phyloP scores from a whole-genome alignment of 2,329 filamentous ascomycete species.

The Blumeriella jaapii region DNA sequence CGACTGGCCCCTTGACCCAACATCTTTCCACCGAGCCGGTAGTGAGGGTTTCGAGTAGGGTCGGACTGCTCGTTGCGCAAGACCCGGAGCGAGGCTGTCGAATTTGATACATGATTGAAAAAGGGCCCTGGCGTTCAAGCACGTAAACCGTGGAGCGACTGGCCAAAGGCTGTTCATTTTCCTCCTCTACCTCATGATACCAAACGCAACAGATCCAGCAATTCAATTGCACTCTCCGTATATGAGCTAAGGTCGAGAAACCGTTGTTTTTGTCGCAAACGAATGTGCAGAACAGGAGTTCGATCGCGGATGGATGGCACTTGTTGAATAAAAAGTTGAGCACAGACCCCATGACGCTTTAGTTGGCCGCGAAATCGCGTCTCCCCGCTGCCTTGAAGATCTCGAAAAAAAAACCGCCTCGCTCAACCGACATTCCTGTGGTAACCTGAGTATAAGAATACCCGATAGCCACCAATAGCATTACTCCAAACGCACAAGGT shows the following conservation, averaged over 20 bases:
- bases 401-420: too few species aligned
- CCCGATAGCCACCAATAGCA: not conserved
- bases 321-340: not conserved
- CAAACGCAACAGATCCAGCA: not conserved
- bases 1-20: not conserved
- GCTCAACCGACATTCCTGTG: too few species aligned
- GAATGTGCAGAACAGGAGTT: too few species aligned
- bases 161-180: slow-evolving; percentile 22
- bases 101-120: slow-evolving; percentile 18
- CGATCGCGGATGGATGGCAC: too few species aligned
- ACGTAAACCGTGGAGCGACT: slow-evolving; percentile 16
- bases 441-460: too few species aligned
- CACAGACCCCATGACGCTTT: slow-evolving; percentile 1
- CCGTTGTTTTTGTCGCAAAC: too few species aligned
- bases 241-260: too few species aligned
- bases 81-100: slow-evolving; percentile 18
- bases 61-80: slow-evolving; percentile 13
- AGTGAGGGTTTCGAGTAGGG: slow-evolving; percentile 10
- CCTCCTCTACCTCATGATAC: slow-evolving; percentile 12
- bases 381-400: slow-evolving; percentile 1
- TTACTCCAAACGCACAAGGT: not conserved
- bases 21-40: slow-evolving; percentile 1
- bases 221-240: too few species aligned
- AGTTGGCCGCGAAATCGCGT: slow-evolving; percentile 9
- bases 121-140: slow-evolving; percentile 15